Evolutionary conservation across 2,329 filamentous ascomycete species (phyloP).

Genomic region (Alternaria rosae): DNA sequence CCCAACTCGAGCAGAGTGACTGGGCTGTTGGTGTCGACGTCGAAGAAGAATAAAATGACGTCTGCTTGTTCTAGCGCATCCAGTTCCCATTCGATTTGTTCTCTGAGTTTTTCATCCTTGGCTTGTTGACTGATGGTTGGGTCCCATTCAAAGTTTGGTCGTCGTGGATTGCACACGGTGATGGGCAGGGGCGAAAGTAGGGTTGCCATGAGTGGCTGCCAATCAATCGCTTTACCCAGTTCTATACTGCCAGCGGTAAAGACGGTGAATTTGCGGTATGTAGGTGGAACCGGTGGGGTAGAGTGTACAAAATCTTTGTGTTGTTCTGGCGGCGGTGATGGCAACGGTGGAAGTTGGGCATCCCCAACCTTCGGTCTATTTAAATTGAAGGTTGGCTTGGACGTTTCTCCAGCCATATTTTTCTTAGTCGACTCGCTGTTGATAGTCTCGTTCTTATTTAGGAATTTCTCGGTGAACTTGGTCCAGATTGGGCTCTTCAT

Average conservation of each 20-base stretch:
- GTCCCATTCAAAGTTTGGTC: constrained; percentile 65
- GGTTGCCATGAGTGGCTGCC: constrained; percentile 58
- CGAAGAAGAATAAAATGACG: constrained; percentile 66
- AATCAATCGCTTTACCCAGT: constrained; percentile 55
- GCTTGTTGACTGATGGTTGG: constrained; percentile 57
- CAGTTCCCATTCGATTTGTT: constrained; percentile 70
- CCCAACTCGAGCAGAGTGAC: constrained; percentile 69
- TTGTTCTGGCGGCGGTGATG: constrained; percentile 9
- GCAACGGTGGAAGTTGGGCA: constrained; percentile 29
- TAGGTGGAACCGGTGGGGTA: constrained; percentile 24
- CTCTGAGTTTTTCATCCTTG: constrained; percentile 54
- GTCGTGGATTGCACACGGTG: constrained; percentile 66
- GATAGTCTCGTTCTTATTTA: constrained; percentile 4
- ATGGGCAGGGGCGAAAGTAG: constrained; percentile 56
- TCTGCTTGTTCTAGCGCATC: constrained; percentile 62
- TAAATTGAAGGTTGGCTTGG: neutral
- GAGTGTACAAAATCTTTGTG: constrained; percentile 25
- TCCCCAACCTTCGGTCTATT: neutral
- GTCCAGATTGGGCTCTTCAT: constrained; percentile 8
- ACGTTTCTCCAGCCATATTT: neutral
- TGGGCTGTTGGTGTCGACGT: constrained; percentile 60
- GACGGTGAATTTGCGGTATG: constrained; percentile 49
- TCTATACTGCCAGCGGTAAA: constrained; percentile 68
- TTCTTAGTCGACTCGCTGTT: neutral
- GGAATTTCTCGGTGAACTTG: neutral